These are phyloP conservation scores for Erysimum pusillum DNA, from an alignment of 441 rosid species.

Conservation along the genomic window DNA sequence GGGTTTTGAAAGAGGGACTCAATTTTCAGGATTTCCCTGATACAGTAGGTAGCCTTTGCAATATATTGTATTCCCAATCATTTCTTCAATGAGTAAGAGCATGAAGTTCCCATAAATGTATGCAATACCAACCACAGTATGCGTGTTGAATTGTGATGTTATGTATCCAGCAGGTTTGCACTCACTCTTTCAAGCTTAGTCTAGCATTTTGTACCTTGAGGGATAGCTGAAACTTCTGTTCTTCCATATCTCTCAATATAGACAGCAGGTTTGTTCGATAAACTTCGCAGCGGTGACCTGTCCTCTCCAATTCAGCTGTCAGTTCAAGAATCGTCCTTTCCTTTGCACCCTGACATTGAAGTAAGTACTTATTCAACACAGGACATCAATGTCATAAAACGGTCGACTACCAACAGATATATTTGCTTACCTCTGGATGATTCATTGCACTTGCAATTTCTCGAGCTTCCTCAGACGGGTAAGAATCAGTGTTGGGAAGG, in stretches of 20 bases:
- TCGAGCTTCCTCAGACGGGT: conserved; percentile 51
- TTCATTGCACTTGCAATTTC: conserved; percentile 47
- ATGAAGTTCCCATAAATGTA: conserved; percentile 12
- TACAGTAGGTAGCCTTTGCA: conserved; percentile 41
- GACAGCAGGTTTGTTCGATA: conserved; percentile 70
- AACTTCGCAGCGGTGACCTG: conserved; percentile 69
- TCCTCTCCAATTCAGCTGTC: conserved; percentile 64
- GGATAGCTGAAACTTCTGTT: conserved; percentile 72
- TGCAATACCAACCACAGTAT: neutral
- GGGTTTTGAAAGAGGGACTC: conserved; percentile 19
- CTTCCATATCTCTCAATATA: conserved; percentile 78
- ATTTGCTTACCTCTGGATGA: conserved; percentile 60
- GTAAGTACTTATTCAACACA: conserved; percentile 23
- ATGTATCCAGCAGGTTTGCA: conserved; percentile 51
- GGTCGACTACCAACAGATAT: conserved; percentile 14
- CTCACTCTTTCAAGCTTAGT: conserved; percentile 72
- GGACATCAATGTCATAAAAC: conserved; percentile 7
- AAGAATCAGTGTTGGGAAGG: conserved; percentile 52
- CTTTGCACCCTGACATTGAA: conserved; percentile 65
- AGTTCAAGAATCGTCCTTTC: conserved; percentile 63
- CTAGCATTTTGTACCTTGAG: conserved; percentile 80
- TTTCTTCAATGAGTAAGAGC: conserved; percentile 17
- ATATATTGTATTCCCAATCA: conserved; percentile 31
- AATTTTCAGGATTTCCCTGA: conserved; percentile 22
- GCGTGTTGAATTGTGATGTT: conserved; percentile 15